Evolutionary conservation across 768 basidiomycete genomes (phyloP).

Genomic region (Leucogyrophana mollusca): DNA sequence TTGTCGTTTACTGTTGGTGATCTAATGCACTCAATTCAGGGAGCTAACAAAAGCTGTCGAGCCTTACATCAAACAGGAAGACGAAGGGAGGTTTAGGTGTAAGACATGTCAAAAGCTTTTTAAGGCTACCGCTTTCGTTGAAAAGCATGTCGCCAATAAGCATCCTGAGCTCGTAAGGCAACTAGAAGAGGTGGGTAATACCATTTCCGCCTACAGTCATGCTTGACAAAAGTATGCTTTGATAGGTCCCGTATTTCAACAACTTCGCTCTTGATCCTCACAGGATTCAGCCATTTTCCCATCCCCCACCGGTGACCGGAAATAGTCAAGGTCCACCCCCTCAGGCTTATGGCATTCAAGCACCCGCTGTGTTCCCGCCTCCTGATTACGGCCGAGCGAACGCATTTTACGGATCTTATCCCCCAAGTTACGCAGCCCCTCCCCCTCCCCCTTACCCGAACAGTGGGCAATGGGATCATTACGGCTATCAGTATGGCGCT

Average conservation of each 20-base stretch:
- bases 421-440: conserved; percentile 28
- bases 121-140: conserved; percentile 95
- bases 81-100: conserved; percentile 96
- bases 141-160: conserved; percentile 96
- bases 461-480: conserved; percentile 46
- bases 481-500: conserved; percentile 40
- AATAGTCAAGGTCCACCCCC: conserved; percentile 74
- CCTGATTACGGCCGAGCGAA: conserved; percentile 41
- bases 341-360: conserved; percentile 82
- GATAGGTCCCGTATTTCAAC: conserved; percentile 86
- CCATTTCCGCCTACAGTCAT: conserved; percentile 7
- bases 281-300: conserved; percentile 81
- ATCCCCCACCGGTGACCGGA: conserved; percentile 69
- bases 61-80: conserved; percentile 88
- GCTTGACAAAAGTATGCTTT: conserved; percentile 17
- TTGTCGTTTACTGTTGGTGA: conserved; percentile 6
- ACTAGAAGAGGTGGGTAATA: conserved; percentile 73
- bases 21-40: conserved; percentile 40
- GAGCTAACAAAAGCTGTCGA: conserved; percentile 80
- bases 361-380: conserved; percentile 49
- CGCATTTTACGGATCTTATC: conserved; percentile 38
- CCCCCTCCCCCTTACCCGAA: conserved; percentile 38
- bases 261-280: conserved; percentile 97
- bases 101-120: conserved; percentile 96
- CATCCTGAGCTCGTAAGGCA: conserved; percentile 82